A percentile compares a stretch with the other conserved stretches of the same genome.
These are phyloP conservation scores for Amaranthus cruentus DNA, from an alignment of 148 eudicot genomes.

Conservation along the genomic window DNA sequence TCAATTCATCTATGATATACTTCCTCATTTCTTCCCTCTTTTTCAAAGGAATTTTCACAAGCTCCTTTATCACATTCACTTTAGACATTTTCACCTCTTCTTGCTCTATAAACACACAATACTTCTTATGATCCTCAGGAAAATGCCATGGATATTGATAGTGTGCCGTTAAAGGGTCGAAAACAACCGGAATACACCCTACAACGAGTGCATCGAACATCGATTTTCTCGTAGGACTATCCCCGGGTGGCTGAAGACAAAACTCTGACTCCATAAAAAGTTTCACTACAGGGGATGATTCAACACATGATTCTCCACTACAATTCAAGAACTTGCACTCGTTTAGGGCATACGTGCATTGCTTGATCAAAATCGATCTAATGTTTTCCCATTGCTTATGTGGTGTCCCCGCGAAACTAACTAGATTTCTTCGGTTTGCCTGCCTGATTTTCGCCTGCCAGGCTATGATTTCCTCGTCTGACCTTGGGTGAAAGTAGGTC, in stretches of 20 bases:
- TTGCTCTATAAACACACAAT: conserved; percentile 59
- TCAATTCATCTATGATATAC: conserved; percentile 54
- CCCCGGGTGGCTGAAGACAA: conserved; percentile 85
- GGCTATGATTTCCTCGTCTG: conserved; percentile 47
- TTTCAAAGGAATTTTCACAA: conserved; percentile 37
- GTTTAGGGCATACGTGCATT: conserved; percentile 34
- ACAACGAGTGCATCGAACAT: conserved; percentile 66
- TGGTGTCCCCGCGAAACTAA: conserved; percentile 67
- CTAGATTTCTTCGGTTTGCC: conserved; percentile 31
- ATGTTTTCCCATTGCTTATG: conserved; percentile 37
- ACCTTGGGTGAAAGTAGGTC: conserved; percentile 65
- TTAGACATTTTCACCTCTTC: conserved; percentile 44
- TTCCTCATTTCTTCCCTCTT: conserved; percentile 67
- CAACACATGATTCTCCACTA: conserved; percentile 29
- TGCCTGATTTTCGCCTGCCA: conserved; percentile 46
- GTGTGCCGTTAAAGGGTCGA: conserved; percentile 62
- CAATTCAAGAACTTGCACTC: conserved; percentile 55
- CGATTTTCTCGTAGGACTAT: conserved; percentile 74
- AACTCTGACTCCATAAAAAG: conserved; percentile 68
- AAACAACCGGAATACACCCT: conserved; percentile 85
- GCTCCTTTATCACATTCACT: conserved; percentile 50
- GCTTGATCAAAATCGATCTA: conserved; percentile 52
- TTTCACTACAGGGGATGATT: conserved; percentile 35
- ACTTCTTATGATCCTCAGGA: conserved; percentile 51
- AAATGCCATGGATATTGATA: conserved; percentile 91